Conservation (phyloP, 2,329 filamentous ascomycete species). For the Hypoxylon sp. region DNA sequence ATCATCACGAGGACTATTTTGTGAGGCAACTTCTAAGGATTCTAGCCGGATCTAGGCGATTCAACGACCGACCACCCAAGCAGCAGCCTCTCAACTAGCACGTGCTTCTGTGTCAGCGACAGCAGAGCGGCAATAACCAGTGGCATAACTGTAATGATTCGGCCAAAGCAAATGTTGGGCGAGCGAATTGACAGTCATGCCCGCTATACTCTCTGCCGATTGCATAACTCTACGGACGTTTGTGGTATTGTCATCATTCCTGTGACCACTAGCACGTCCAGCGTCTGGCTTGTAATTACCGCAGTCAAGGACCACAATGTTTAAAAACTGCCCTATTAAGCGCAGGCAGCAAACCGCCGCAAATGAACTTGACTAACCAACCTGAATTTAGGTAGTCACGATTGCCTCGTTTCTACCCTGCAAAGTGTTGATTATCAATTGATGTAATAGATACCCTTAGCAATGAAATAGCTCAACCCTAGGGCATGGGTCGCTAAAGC, state of each 20-base stretch:
- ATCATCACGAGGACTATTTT: conserved; percentile 40
- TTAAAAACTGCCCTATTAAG: conserved; percentile 24
- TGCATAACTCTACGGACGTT: conserved; percentile 27
- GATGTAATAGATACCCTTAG: conserved; percentile 30
- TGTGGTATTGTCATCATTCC: conserved; percentile 36
- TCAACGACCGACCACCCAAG: conserved; percentile 31
- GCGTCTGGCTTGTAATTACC: conserved; percentile 31
- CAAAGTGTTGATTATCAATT: conserved; percentile 28
- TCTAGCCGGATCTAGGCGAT: conserved; percentile 43
- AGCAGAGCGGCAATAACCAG: conserved; percentile 24
- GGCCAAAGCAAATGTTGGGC: conserved; percentile 31
- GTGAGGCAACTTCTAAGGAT: conserved; percentile 33
- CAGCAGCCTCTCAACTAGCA: conserved; percentile 32
- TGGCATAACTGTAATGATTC: conserved; percentile 34
- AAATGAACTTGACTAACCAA: conserved; percentile 24
- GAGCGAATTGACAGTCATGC: conserved; percentile 35
- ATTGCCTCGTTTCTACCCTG: conserved; percentile 28
- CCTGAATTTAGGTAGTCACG: conserved; percentile 23
- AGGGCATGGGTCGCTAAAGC: conserved; percentile 13
- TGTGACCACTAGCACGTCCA: conserved; percentile 32
- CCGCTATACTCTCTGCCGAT: conserved; percentile 27
- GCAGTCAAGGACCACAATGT: conserved; percentile 40
- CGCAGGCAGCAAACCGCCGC: conserved; percentile 32
- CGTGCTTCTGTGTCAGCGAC: conserved; percentile 33
- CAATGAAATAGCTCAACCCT: not conserved